A percentile compares a stretch with the other conserved stretches of the same genome.
These are phyloP conservation scores for Phialemonium atrogriseum DNA, from an alignment of 2,329 filamentous ascomycete species.

Conservation along the genomic window DNA sequence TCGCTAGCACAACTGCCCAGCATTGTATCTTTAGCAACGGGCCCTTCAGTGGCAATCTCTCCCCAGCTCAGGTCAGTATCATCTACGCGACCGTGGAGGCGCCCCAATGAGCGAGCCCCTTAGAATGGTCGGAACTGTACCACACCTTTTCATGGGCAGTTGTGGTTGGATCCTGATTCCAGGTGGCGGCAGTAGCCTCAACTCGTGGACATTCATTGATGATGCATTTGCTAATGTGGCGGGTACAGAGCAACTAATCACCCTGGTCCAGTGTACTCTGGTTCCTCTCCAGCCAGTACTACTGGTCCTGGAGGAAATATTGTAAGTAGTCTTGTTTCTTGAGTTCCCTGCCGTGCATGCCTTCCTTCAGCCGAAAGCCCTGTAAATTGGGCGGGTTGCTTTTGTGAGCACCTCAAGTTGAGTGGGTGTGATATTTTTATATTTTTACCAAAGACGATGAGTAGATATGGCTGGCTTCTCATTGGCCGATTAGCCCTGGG, in stretches of 20 bases:
- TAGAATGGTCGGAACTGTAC: too few species aligned
- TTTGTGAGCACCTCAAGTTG: not conserved
- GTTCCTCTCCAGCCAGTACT: constrained; percentile 1
- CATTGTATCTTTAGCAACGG: constrained; percentile 35
- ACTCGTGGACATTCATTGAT: not conserved
- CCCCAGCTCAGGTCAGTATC: constrained; percentile 38
- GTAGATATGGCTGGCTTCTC: not conserved
- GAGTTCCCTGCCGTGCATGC: not conserved
- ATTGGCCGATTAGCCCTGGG: not conserved
- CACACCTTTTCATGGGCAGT: constrained; percentile 1
- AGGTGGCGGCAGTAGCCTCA: not conserved
- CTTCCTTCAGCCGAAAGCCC: not conserved
- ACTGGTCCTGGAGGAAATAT: constrained; percentile 1
- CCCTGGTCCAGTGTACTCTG: not conserved
- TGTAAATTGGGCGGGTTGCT: too few species aligned
- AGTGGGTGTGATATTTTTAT: not conserved
- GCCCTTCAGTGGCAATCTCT: constrained; percentile 28
- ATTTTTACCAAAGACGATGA: constrained; percentile 1
- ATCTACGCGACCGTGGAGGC: too few species aligned
- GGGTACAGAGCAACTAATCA: not conserved
- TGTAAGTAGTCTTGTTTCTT: not conserved
- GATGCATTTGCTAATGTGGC: not conserved
- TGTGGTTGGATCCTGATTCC: not conserved
- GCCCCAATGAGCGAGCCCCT: too few species aligned
- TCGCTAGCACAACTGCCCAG: constrained; percentile 34